Evolutionary conservation across 352 stramenopile genomes (phyloP), one percentile per base, ranked within the genome.

Genomic region (Phytophthora tubulina): DNA sequence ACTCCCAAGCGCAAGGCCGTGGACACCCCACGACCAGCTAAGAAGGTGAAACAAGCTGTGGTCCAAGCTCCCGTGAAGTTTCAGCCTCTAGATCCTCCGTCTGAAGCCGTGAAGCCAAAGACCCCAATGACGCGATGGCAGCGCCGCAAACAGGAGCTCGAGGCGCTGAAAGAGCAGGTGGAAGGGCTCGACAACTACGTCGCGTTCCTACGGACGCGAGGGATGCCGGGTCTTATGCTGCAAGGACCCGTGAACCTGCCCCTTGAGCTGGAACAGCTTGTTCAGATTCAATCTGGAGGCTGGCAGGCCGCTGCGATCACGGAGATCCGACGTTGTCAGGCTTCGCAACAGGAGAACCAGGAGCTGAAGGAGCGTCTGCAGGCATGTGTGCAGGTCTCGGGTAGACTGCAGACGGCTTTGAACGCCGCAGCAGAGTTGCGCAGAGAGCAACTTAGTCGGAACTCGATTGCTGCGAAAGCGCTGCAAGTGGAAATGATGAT

Each of bases 61-160:
- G 11, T 14, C 15, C 27, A 39, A 30, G 17, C 31, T 30, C 9
- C 14, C 48, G n/a, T 5, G 2, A 32, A 50, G 27, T 42, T 57
- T 53, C 14, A 42, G 35, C 46, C 56, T 35, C 31, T 32, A 48
- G 15, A 45, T 8, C 14, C 48, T 36, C 30, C 51, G 41, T 17
- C 4, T 31, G 3, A 57, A 3, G 10, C 13, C 4, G 0, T 9
- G 5, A 31, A 31, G 17, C 7, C 21, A 3, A 60, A 64, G 9
- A 15, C 31, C 13, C 27, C 67, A 17, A 46, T 31, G 35, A 56
- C 64, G 17, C 39, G 62, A 10, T 76, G 67, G 67, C 32, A 73
- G 13, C 72, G 72, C 7, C 63, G 52, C n/a, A 76, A 76, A 57
- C 57, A 45, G 21, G 63, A 70, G 42, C 45, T 76, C 32, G 27